phyloP scores from a whole-genome alignment of 495 filamentous ascomycete genomes.

The Pyrenula aspistea region DNA sequence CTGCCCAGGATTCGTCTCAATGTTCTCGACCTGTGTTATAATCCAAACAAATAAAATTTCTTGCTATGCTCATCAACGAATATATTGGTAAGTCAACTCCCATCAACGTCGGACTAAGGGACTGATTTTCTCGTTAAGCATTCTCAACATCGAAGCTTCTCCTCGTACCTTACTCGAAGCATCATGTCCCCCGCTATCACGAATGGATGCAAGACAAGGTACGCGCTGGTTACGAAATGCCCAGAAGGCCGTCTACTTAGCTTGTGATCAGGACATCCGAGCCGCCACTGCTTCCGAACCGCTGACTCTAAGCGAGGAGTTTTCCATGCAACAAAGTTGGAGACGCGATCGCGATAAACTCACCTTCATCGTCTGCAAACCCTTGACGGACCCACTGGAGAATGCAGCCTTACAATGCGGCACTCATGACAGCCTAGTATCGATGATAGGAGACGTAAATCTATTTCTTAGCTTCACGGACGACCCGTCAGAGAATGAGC shows the following conservation, averaged over 20 bases:
- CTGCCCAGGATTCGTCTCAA: too few relatives aligned
- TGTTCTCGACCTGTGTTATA: too few relatives aligned
- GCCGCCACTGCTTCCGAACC: constrained; percentile 74
- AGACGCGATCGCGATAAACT: constrained; percentile 50
- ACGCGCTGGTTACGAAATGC: constrained; percentile 6
- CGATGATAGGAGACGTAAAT: constrained; percentile 81
- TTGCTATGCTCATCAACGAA: constrained; percentile 28
- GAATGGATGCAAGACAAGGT: constrained; percentile 87
- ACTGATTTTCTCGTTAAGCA: constrained; percentile 29
- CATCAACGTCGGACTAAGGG: constrained; percentile 2
- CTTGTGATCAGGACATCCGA: constrained; percentile 51
- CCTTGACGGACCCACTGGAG: constrained; percentile 1
- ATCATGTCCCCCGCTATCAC: constrained; percentile 75
- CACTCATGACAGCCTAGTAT: not conserved
- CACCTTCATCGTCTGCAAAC: constrained; percentile 31
- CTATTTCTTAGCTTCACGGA: constrained; percentile 56
- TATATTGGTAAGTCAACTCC: constrained; percentile 18
- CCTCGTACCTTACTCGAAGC: constrained; percentile 71
- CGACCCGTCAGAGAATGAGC: constrained; percentile 21
- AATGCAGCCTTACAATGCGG: not conserved
- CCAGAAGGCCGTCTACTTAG: constrained; percentile 1
- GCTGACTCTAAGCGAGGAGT: constrained; percentile 65
- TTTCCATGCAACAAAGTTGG: constrained; percentile 77
- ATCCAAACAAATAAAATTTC: too few relatives aligned
- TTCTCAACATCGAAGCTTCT: constrained; percentile 52